Evolutionary conservation across 2,329 filamentous ascomycete genomes (phyloP), one percentile per base, ranked within the genome.

Genomic region (Ophiostoma pallidulum): DNA sequence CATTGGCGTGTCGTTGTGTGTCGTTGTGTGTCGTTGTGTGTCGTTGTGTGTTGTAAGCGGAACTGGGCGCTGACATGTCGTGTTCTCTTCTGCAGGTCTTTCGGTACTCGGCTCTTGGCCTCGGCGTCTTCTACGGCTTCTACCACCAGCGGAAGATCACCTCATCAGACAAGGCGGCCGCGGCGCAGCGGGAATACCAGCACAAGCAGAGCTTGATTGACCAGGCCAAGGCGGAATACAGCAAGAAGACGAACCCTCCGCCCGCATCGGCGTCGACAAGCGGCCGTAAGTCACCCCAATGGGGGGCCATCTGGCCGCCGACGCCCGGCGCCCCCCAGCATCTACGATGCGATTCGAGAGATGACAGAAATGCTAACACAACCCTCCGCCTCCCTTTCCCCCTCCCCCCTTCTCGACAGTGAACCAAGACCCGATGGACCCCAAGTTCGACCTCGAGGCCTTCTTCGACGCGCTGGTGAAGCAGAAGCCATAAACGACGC

Each of bases 121-220:
- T 88, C 62, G 92, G 92, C 66, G 73, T 97, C 65, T 83, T 95
- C 72, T 98, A 98, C 75, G 92, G 92, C 67, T 81, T 95, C 74
- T 86, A 83, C 70, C 91, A 95, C 75, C 92, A 98, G 74, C 76
- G 84, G 63, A 78, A 80, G 54, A 84, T 98, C 68, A 82, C 72
- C 58, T 69, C 85, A 49, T 69, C 77, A 61, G 80, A 89, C 63
- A 85, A 82, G 70, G 70, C 77, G 53, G 74, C 81, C 58, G 78
- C 82, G 60, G 77, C 79, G 60, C 73, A 94, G 69, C 80, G 80
- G 64, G 87, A 95, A 67, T 97, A 91, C 67, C 77, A 90, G 64
- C 84, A 87, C 71, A 94, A 97, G 78, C 78, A 89, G 71, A 79
- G 82, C 59, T 76, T 97, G 75, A 97, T 98, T 74, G 73, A 85